These are phyloP conservation scores for Musa itinerans DNA, from an alignment of 176 grass and related monocot species.

Conservation along the genomic window DNA sequence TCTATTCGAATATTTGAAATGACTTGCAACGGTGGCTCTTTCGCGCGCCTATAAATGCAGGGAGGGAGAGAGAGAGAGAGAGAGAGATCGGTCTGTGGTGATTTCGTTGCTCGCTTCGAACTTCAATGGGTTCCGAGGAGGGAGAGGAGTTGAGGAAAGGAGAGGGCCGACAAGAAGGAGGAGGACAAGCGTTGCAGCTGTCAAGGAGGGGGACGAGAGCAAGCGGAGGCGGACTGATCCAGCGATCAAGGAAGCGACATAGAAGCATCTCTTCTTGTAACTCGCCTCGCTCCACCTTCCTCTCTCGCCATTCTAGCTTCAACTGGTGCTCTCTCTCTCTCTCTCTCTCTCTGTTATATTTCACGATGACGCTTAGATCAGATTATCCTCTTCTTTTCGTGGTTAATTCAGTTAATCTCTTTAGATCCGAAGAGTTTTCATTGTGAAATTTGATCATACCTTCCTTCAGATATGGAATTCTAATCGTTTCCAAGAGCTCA, in stretches of 20 bases:
- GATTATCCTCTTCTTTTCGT: not conserved
- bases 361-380: not conserved
- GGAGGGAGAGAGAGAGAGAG: not conserved
- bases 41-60: not conserved
- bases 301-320: conserved; percentile 39
- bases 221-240: conserved; percentile 22
- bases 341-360: not conserved
- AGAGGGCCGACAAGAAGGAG: not conserved
- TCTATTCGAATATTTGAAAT: not conserved
- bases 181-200: not conserved
- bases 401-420: not conserved
- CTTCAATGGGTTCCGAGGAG: not conserved
- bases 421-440: too few relatives aligned
- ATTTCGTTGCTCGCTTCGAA: not conserved
- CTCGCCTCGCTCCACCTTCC: conserved; percentile 33
- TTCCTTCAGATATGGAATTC: too few relatives aligned
- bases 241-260: conserved; percentile 21
- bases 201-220: not conserved
- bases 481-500: too few relatives aligned
- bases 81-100: not conserved
- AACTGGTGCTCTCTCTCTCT: conserved; percentile 36
- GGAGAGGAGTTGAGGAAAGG: not conserved
- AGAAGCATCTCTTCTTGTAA: conserved; percentile 27
- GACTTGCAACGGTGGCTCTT: not conserved
- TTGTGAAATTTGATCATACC: too few relatives aligned